Conservation (phyloP, 2,329 filamentous ascomycete species). For the Decorospora gaudefroyi region DNA sequence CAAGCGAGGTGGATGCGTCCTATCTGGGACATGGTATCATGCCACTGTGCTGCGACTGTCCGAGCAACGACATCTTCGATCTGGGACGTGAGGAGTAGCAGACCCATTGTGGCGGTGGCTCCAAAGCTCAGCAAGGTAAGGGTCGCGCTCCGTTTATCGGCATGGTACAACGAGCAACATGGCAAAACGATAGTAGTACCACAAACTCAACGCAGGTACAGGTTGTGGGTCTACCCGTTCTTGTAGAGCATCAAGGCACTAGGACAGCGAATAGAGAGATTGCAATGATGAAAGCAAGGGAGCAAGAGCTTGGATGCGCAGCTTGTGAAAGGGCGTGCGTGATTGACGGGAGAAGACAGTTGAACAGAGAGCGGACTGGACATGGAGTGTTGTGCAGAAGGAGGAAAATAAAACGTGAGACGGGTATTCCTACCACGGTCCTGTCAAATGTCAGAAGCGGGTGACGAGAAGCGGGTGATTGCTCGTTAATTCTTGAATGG, state of each 20-base stretch:
- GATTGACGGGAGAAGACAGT: slow-evolving; percentile 1
- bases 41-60: slow-evolving; percentile 10
- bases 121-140: slow-evolving; percentile 16
- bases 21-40: slow-evolving; percentile 7
- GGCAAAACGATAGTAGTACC: slow-evolving; percentile 18
- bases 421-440: slow-evolving; percentile 16
- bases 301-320: neutral
- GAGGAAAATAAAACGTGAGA: slow-evolving; percentile 6
- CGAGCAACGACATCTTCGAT: slow-evolving; percentile 1
- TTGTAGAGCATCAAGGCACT: neutral
- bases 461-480: too few species aligned
- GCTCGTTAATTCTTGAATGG: too few species aligned
- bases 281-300: neutral
- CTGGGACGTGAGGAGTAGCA: slow-evolving; percentile 1
- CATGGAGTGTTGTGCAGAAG: slow-evolving; percentile 15
- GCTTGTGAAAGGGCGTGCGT: neutral
- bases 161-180: slow-evolving; percentile 19
- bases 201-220: slow-evolving; percentile 24
- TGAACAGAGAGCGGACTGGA: neutral
- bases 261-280: neutral
- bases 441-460: slow-evolving; percentile 30
- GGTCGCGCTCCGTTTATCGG: slow-evolving; percentile 3
- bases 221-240: slow-evolving; percentile 17
- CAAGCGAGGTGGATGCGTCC: slow-evolving; percentile 18
- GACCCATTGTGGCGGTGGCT: slow-evolving; percentile 2